Evolutionary conservation across 257 asterid species (phyloP), one percentile per base, ranked within the genome.

Genomic region (Orobanche coerulescens): DNA sequence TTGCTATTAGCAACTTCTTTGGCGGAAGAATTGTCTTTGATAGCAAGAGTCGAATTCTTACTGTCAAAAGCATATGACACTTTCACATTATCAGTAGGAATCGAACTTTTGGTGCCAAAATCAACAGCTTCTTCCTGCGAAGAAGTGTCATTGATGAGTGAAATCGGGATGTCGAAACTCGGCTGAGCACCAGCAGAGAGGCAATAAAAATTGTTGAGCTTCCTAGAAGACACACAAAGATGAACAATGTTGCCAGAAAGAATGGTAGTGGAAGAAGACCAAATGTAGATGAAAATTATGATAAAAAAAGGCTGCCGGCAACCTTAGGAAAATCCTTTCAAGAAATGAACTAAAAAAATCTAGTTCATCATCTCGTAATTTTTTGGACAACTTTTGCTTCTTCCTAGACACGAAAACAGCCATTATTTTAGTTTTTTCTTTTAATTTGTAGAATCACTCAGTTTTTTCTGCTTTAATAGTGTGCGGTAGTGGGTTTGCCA

Each of bases 151-250:
- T 82, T 76, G 19, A 58, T 42, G 4, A 36, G 54, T 4, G 76
- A 44, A 73, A 39, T 33, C 0, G 92, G 75, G 66, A 71, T 64
- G 3, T 73, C 68, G 25, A 76, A 48, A 67, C 59, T 49, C 2
- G 93, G 82, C 19, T 76, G 83, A 61, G 94, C 50, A 19, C 86
- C 90, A 23, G 90, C 90, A 4, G 86, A 78, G 43, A 84, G 74
- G 74, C 95, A 87, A 23, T 78, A 84, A 9, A 75, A 81, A 51
- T 75, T 68, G 66, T 64, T 75, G 71, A 87, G 88, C 60, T 82
- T 87, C 5, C 90, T 61, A 0, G 94, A 80, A 1, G 90, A 76
- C 18, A 80, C 73, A 46, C 94, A 87, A 1, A 84, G 46, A 67
- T 78, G 93, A 16, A 84, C 71, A 5, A 82, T 61, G 49, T 75